Percentiles rank a stretch among this genome's conserved stretches.
phyloP scores from a whole-genome alignment of 139 green algal genomes.

The Pseudopediastrum boryanum region DNA sequence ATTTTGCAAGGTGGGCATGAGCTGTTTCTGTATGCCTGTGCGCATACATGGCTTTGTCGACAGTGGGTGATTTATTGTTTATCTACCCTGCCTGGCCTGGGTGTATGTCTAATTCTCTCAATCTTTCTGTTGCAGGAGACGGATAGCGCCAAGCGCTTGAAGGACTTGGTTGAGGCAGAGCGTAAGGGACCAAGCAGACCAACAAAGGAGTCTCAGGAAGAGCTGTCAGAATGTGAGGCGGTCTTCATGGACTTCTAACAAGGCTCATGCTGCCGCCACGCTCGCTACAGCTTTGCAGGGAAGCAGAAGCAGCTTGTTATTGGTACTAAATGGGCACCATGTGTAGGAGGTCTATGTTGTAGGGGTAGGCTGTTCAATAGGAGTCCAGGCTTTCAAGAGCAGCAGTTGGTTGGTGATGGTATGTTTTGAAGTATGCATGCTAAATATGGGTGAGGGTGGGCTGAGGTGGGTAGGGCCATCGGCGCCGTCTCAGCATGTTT shows the following conservation, averaged over 20 bases:
- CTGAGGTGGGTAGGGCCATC: too few species aligned
- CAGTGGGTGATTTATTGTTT: too few species aligned
- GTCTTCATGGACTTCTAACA: constrained; percentile 87
- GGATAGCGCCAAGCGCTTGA: constrained; percentile 82
- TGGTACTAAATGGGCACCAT: background rate
- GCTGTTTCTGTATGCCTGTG: too few species aligned
- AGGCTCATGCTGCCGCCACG: background rate
- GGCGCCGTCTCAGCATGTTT: too few species aligned
- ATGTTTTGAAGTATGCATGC: background rate
- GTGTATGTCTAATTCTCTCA: too few species aligned
- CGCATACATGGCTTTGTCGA: too few species aligned
- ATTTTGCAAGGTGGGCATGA: too few species aligned
- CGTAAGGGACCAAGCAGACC: constrained; percentile 44
- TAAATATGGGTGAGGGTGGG: background rate
- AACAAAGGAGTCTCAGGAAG: constrained; percentile 78
- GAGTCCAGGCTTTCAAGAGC: too few species aligned
- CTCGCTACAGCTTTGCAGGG: background rate
- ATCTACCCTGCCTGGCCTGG: too few species aligned
- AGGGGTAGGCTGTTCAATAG: too few species aligned
- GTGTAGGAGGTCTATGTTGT: background rate
- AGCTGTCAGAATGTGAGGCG: constrained; percentile 80
- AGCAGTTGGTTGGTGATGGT: background rate
- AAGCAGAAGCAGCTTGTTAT: too few species aligned
- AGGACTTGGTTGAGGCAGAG: constrained; percentile 75
- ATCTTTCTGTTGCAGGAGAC: constrained; percentile 45